A percentile compares a stretch with the other conserved stretches of the same genome.
Conservation (phyloP, 192 early-diverging fungal species). For the Backusella tarrabulga region DNA sequence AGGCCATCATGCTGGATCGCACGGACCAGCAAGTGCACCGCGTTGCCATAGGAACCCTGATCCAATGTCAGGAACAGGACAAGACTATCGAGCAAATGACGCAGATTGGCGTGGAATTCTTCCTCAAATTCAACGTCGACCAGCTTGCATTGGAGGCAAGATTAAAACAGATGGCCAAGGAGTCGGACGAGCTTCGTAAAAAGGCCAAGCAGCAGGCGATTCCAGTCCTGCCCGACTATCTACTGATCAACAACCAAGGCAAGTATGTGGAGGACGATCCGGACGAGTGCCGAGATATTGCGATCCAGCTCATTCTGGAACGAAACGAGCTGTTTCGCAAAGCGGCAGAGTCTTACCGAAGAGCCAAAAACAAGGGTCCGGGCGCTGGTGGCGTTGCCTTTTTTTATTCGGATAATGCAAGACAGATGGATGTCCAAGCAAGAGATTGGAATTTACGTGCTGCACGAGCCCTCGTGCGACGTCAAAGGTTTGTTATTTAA, state of each 20-base stretch:
- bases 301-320: slow-evolving; percentile 31
- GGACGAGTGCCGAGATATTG: slow-evolving; percentile 42
- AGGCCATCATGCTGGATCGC: slow-evolving; percentile 38
- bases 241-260: slow-evolving; percentile 32
- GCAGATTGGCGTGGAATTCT: slow-evolving; percentile 39
- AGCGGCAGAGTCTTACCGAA: slow-evolving; percentile 40
- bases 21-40: slow-evolving; percentile 32
- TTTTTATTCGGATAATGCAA: slow-evolving; percentile 52
- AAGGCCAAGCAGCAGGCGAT: slow-evolving; percentile 4
- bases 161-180: slow-evolving; percentile 1
- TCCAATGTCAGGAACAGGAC: slow-evolving; percentile 33
- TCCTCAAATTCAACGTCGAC: slow-evolving; percentile 35
- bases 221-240: slow-evolving; percentile 36
- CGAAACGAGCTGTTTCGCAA: slow-evolving; percentile 52
- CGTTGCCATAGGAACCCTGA: slow-evolving; percentile 37
- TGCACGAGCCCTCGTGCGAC: slow-evolving; percentile 47
- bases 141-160: slow-evolving; percentile 7
- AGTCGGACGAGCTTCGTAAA: background rate
- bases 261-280: slow-evolving; percentile 51
- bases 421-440: slow-evolving; percentile 37
- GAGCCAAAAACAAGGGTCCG: slow-evolving; percentile 27
- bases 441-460: slow-evolving; percentile 57
- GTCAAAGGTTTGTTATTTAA: slow-evolving; percentile 4
- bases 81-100: slow-evolving; percentile 27
- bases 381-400: slow-evolving; percentile 49